A percentile compares a stretch with the other conserved stretches of the same genome.
phyloP scores from a whole-genome alignment of 495 filamentous ascomycete genomes.

The Xylaria curta region DNA sequence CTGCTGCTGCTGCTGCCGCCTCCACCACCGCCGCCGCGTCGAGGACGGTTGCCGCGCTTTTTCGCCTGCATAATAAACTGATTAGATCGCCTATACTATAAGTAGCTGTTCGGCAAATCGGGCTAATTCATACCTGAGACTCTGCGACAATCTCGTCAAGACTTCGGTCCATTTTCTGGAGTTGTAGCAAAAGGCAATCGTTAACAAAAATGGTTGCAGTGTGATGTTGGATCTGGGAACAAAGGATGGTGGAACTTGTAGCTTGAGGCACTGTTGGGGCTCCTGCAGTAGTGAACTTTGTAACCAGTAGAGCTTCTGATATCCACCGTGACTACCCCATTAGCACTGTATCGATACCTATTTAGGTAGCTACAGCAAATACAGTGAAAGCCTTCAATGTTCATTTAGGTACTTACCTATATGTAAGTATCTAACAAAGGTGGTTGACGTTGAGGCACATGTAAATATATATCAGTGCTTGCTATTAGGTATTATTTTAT shows the following conservation, averaged over 20 bases:
- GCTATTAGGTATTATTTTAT: background rate
- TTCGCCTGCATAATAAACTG: conserved; percentile 30
- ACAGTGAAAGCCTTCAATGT: background rate
- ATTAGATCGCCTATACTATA: background rate
- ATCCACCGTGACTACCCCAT: background rate
- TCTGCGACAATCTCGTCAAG: conserved; percentile 86
- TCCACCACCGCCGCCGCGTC: conserved; percentile 40
- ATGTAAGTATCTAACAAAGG: too few species aligned
- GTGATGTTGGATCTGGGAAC: background rate
- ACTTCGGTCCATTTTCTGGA: conserved; percentile 71
- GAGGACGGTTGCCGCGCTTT: conserved; percentile 39
- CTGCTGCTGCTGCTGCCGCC: conserved; percentile 43
- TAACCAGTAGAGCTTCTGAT: background rate
- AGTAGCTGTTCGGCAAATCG: conserved; percentile 11
- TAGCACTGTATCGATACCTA: conserved; percentile 8
- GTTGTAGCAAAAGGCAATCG: background rate
- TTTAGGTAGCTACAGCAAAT: background rate
- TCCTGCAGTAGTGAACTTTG: too few species aligned
- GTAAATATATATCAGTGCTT: too few species aligned
- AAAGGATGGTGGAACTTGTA: background rate
- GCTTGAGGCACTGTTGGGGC: background rate
- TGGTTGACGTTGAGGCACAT: too few species aligned
- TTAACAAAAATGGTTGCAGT: background rate
- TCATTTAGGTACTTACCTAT: too few species aligned
- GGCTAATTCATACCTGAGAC: conserved; percentile 66